Conservation (phyloP, 768 basidiomycete species). For the Collybiopsis confluens region DNA sequence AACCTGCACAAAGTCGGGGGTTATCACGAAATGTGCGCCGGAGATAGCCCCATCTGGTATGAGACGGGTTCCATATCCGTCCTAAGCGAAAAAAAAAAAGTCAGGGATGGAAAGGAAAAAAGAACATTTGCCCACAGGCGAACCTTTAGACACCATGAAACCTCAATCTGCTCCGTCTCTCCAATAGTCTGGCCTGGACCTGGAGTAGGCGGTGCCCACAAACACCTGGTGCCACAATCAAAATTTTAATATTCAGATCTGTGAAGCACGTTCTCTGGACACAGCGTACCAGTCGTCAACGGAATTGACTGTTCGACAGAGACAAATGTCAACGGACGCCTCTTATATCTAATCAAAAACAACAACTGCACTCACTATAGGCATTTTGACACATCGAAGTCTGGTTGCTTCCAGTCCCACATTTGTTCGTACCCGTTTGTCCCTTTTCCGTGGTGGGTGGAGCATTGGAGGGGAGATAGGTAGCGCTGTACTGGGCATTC, state of each 20-base stretch:
- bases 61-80: conserved; percentile 57
- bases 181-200: neutral
- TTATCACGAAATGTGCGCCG: conserved; percentile 39
- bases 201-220: conserved; percentile 31
- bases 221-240: conserved; percentile 46
- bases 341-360: neutral
- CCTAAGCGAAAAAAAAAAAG: neutral
- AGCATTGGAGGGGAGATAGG: conserved; percentile 44
- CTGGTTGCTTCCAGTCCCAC: conserved; percentile 52
- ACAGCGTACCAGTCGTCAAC: conserved; percentile 35
- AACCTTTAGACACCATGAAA: conserved; percentile 40
- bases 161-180: conserved; percentile 31
- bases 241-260: too few species aligned
- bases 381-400: conserved; percentile 64
- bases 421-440: conserved; percentile 62
- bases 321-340: neutral
- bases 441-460: conserved; percentile 49
- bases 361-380: conserved; percentile 38
- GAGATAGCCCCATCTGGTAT: conserved; percentile 43
- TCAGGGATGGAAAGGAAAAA: conserved; percentile 3
- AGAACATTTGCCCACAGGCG: conserved; percentile 6
- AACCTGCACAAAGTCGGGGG: conserved; percentile 58
- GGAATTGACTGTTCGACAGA: conserved; percentile 43
- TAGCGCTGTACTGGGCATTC: conserved; percentile 33
- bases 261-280: neutral